Evolutionary conservation across 2,329 filamentous ascomycete species (phyloP), one percentile per base, ranked within the genome.

Genomic region (Clarireedia paspali): DNA sequence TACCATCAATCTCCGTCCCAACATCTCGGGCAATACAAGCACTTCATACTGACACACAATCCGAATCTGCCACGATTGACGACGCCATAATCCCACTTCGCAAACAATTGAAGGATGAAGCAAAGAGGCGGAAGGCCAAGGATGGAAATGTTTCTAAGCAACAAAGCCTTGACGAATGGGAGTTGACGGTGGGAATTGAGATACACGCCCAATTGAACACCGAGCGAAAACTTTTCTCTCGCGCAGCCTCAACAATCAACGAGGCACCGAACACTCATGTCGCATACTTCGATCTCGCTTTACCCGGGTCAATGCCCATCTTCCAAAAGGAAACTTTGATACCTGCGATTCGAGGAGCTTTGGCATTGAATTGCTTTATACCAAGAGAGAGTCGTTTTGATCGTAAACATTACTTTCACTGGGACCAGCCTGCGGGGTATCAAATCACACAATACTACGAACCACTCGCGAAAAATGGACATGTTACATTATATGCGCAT

Each of bases 401-500:
- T 71, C 81, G 94, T 61, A 99, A 99, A 71, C 94, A 99, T 72
- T 99, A 99, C 73, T 97, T 99, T 72, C 96, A 96, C 76, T 95
- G 94, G 82, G 94, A 99, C 71, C 94, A 99, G 71, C 94, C 94
- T 0, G 82, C 89, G 0, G 94, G 94, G 0, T 99, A 99, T 71
- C 94, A 99, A 71, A 95, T 99, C 60, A 99, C 94, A 1, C 94
- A 99, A 69, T 97, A 92, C 74, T 96, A 97, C 70, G 75, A 83
- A 57, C 83, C 84, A 0, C 83, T 87, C 62, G 84, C 84, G 1
- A 82, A 77, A 58, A 77, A 90, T 64, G 94, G 94, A 1, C 73
- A 75, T 40, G 76, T 97, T n/a, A 80, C 77, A 0, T 76, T 99
- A 5, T 81, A 79, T 40, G 73, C 81, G 4, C 79, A 90, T 57